A percentile compares a stretch with the other conserved stretches of the same genome.
Conservation (phyloP, 2,329 filamentous ascomycete species). For the Coleophoma eucalyptorum region DNA sequence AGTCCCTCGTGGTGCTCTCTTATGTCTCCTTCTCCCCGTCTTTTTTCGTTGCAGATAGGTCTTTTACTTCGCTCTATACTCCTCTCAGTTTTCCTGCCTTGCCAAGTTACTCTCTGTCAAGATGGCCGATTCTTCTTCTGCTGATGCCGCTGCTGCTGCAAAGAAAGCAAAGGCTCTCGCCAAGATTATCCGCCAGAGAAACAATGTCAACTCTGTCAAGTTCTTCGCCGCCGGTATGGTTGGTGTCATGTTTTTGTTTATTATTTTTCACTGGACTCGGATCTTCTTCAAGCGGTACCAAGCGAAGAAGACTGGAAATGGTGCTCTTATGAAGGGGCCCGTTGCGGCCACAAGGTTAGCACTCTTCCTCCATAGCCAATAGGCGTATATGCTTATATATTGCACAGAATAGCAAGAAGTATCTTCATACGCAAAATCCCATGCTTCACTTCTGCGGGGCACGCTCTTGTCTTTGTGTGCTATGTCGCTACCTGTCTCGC, state of each 20-base stretch:
- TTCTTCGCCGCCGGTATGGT: constrained; percentile 7
- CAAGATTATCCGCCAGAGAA: constrained; percentile 5
- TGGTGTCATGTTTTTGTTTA: constrained; percentile 8
- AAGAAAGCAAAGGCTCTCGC: not conserved
- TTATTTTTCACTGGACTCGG: constrained; percentile 7
- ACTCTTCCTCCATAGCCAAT: not conserved
- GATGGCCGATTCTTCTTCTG: not conserved
- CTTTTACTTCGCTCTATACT: not conserved
- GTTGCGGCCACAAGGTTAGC: not conserved
- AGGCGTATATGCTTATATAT: not conserved
- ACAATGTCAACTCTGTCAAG: constrained; percentile 10
- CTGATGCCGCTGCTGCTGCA: not conserved
- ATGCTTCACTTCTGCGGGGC: constrained; percentile 32
- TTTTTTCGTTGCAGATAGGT: not conserved
- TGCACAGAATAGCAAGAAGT: not conserved
- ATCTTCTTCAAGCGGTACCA: constrained; percentile 2
- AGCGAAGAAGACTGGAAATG: not conserved
- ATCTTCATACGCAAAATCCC: not conserved
- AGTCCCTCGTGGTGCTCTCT: not conserved
- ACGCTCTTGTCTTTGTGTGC: constrained; percentile 28
- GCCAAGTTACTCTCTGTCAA: not conserved
- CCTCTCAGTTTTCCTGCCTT: not conserved
- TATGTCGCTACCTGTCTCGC: constrained; percentile 31
- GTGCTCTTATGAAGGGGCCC: not conserved
- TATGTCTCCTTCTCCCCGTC: not conserved